Conservation (phyloP, 148 eudicot species). For the Polygonum aviculare region DNA sequence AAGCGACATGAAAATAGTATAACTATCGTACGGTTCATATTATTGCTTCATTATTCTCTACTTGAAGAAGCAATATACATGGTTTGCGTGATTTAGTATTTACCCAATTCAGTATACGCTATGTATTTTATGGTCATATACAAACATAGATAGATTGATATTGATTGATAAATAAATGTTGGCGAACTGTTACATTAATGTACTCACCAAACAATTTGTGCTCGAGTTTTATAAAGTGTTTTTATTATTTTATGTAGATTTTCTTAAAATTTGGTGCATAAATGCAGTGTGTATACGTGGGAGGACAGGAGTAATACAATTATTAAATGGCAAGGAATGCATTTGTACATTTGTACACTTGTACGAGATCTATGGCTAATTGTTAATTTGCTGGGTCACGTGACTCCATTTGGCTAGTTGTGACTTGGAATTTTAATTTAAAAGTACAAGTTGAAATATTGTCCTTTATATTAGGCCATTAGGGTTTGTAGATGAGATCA, state of each 20-base stretch:
- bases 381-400: not conserved
- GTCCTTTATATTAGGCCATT: no score
- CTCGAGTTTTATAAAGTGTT: not conserved
- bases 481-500: no score
- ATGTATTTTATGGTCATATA: no score
- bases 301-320: not conserved
- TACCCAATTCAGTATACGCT: no score
- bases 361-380: not conserved
- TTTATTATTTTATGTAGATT: not conserved
- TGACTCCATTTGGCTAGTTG: not conserved
- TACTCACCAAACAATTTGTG: not conserved
- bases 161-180: not conserved
- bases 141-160: not conserved
- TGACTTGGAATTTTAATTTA: slow-evolving; percentile 5
- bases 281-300: not conserved
- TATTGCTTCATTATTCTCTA: no score
- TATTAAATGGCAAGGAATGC: not conserved
- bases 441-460: not conserved
- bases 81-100: no score
- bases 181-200: not conserved
- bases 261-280: not conserved
- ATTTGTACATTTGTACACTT: not conserved
- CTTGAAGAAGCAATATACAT: no score
- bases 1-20: no score
- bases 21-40: no score